Base-by-base conservation (phyloP, 352 stramenopile genomes). In the Globisporangium splendens region DNA sequence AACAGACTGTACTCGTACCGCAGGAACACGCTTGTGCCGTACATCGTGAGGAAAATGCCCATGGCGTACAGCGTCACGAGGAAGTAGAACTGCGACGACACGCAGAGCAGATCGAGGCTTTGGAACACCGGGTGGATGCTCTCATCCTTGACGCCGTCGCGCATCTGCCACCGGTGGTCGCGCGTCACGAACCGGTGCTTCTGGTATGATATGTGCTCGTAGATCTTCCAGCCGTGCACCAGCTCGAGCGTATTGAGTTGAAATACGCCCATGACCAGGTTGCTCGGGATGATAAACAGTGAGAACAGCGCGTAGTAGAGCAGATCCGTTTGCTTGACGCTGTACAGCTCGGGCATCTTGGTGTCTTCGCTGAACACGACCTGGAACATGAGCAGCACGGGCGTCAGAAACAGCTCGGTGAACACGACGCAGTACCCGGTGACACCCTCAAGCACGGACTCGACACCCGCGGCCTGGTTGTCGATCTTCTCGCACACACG, bases 161-260 rank as follows among this genome's bases (percentile, higher is more conserved):
- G 60, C 49, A 99, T 87, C 59, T 95, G 95, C 96, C 96, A 99
- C 8, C 90, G 83, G 41, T 93, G 77, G 38, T 98, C 88, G 17
- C 96, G 84, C 33, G 97, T 96, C 13, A 73, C 76, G 68, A 99
- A 99, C 31, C 96, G 84, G 66, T 98, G 98, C 56, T 94, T 78
- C 63, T 98, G 92, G 67, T 98, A 99, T 38, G 88, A 89, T 7
- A 98, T 78, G 72, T 98, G 99, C 73, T 99, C 96, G 75, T 98
- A 98, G 11, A 99, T 81, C 67, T 97, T 97, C 94, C 96, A 99
- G 8, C 96, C 96, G 58, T 98, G 92, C 10, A 96, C 79, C 13
- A 99, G 86, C 63, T 99, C 96, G 56, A 98, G 89, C 24, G 91
- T 97, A 68, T 98, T 98, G 3, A 98, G 81, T 61, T 99, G 78